A percentile compares a stretch with the other conserved stretches of the same genome.
phyloP scores from a whole-genome alignment of 2,329 filamentous ascomycete species.

The Helotiales sp. region DNA sequence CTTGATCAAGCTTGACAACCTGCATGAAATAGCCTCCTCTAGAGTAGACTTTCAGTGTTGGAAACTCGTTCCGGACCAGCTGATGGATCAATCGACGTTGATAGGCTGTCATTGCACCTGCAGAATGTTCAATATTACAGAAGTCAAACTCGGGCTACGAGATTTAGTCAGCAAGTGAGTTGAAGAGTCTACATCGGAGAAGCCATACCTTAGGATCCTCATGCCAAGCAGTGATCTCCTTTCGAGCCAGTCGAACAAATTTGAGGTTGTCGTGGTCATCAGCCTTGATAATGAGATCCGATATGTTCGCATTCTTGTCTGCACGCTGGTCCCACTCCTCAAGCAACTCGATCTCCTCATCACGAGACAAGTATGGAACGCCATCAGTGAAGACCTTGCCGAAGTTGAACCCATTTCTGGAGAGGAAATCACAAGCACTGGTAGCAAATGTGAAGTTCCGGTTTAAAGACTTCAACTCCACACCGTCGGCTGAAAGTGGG shows the following conservation, averaged over 20 bases:
- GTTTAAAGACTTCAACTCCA: slow-evolving; percentile 54
- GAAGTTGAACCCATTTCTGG: slow-evolving; percentile 58
- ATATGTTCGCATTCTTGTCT: slow-evolving; percentile 27
- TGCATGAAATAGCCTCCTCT: slow-evolving; percentile 34
- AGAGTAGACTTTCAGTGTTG: slow-evolving; percentile 31
- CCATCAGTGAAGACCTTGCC: slow-evolving; percentile 55
- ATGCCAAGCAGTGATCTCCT: slow-evolving; percentile 29
- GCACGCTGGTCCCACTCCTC: slow-evolving; percentile 34
- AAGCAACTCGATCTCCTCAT: slow-evolving; percentile 52
- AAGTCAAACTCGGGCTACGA: slow-evolving; percentile 34
- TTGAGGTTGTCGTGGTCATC: slow-evolving; percentile 25
- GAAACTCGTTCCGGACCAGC: slow-evolving; percentile 62
- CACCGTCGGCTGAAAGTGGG: slow-evolving; percentile 48
- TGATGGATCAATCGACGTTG: slow-evolving; percentile 68
- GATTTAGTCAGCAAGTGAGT: not conserved
- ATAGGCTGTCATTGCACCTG: slow-evolving; percentile 50
- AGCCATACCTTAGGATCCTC: slow-evolving; percentile 22
- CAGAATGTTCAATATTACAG: slow-evolving; percentile 45
- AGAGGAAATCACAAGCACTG: slow-evolving; percentile 59
- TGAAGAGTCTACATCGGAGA: not conserved
- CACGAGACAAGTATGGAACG: slow-evolving; percentile 61
- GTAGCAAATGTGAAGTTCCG: slow-evolving; percentile 51
- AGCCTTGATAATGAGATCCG: slow-evolving; percentile 27
- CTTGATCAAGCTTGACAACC: slow-evolving; percentile 29
- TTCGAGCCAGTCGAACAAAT: slow-evolving; percentile 28